phyloP scores from a whole-genome alignment of 2,329 filamentous ascomycete genomes.

The Myriangium duriaei region DNA sequence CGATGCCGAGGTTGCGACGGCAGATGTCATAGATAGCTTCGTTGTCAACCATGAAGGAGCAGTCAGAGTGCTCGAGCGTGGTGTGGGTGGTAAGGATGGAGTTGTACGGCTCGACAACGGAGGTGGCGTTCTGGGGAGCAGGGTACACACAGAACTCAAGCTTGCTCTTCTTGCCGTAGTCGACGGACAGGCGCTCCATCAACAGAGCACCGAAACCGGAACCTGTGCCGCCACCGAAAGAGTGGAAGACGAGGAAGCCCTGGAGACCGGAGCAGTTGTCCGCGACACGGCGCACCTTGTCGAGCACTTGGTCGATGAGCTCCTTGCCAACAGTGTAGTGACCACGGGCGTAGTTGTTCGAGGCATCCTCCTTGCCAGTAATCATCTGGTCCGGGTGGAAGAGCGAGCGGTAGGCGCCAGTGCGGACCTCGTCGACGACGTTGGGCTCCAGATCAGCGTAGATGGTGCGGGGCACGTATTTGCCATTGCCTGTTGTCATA shows the following conservation, averaged over 20 bases:
- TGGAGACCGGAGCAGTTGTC: conserved; percentile 97
- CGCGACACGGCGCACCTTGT: conserved; percentile 94
- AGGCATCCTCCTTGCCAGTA: conserved; percentile 98
- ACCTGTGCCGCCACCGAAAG: conserved; percentile 96
- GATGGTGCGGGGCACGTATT: conserved; percentile 97
- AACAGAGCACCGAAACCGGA: conserved; percentile 96
- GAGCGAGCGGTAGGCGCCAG: conserved; percentile 85
- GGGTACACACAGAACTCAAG: conserved; percentile 99
- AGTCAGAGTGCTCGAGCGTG: conserved; percentile 98
- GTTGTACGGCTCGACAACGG: conserved; percentile 99
- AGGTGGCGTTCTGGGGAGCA: conserved; percentile 90
- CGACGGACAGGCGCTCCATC: conserved; percentile 97
- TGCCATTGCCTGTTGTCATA: conserved; percentile 65
- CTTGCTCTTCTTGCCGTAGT: conserved; percentile 99
- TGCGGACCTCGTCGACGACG: conserved; percentile 98
- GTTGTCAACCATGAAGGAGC: conserved; percentile 99
- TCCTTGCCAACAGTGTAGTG: conserved; percentile 99
- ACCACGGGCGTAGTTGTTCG: conserved; percentile 99
- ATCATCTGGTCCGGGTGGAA: conserved; percentile 99
- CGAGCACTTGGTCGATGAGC: conserved; percentile 92
- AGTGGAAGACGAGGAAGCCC: conserved; percentile 99
- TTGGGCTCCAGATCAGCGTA: conserved; percentile 99
- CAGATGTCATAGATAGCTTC: conserved; percentile 99
- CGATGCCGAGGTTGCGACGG: conserved; percentile 90
- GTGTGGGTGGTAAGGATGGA: conserved; percentile 98